These are phyloP conservation scores for Beta vulgaris DNA, from an alignment of 148 eudicot genomes.

Conservation along the genomic window DNA sequence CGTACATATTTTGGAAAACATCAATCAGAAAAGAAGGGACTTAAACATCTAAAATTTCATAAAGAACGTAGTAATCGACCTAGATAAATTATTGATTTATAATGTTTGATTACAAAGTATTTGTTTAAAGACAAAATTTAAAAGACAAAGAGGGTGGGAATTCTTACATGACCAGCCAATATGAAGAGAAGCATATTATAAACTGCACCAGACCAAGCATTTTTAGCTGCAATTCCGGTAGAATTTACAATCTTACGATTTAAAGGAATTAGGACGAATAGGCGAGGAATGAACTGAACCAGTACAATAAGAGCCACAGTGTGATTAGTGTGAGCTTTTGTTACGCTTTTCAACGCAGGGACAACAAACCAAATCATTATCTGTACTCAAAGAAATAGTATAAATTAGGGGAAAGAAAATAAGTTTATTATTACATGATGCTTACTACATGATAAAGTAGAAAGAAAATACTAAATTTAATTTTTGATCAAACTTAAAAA, in stretches of 20 bases:
- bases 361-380: slow-evolving; percentile 55
- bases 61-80: too few relatives aligned
- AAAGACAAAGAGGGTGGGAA: not conserved
- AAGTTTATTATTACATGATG: too few relatives aligned
- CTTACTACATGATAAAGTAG: too few relatives aligned
- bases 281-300: slow-evolving; percentile 76
- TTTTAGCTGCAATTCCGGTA: slow-evolving; percentile 76
- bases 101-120: too few relatives aligned
- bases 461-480: too few relatives aligned
- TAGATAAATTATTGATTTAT: too few relatives aligned
- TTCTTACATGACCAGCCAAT: slow-evolving; percentile 79
- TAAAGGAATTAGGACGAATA: slow-evolving; percentile 69
- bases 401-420: too few relatives aligned
- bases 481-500: too few relatives aligned
- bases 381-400: slow-evolving; percentile 47
- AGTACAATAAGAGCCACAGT: slow-evolving; percentile 59
- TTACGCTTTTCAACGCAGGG: slow-evolving; percentile 40
- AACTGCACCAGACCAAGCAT: slow-evolving; percentile 87
- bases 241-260: slow-evolving; percentile 63
- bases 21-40: too few relatives aligned
- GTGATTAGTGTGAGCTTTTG: slow-evolving; percentile 52
- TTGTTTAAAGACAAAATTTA: not conserved
- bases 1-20: too few relatives aligned
- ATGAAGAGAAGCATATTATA: slow-evolving; percentile 73
- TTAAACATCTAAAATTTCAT: too few relatives aligned